Percentiles rank a stretch among this genome's conserved stretches.
Conservation (phyloP, 768 basidiomycete genomes). For the Jaapia argillacea region DNA sequence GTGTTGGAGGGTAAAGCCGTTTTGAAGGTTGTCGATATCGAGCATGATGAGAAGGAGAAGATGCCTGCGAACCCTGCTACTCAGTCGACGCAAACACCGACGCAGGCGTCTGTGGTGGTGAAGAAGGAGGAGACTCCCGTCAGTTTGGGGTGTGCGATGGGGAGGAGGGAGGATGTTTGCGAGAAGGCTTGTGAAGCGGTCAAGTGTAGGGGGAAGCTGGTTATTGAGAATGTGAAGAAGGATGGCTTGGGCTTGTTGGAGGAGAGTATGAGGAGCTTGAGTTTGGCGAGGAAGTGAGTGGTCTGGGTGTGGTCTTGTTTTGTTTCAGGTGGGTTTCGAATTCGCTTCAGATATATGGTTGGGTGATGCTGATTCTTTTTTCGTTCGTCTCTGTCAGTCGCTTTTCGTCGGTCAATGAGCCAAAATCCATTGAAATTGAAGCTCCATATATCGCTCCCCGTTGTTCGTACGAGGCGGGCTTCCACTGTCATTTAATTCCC, state of each 20-base stretch:
- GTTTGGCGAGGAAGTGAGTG: conserved; percentile 45
- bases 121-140: no score
- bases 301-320: no score
- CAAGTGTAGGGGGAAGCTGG: neutral
- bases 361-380: no score
- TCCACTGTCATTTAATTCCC: neutral
- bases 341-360: no score
- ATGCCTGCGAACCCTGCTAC: neutral
- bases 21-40: conserved; percentile 69
- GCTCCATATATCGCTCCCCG: no score
- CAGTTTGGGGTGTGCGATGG: no score
- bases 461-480: no score
- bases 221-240: conserved; percentile 4
- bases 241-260: conserved; percentile 20
- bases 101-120: neutral
- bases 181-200: conserved; percentile 7
- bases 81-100: neutral
- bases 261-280: conserved; percentile 62
- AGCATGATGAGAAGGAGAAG: conserved; percentile 17
- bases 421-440: no score
- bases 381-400: no score
- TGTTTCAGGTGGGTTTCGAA: no score
- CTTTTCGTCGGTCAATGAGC: no score
- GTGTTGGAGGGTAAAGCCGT: conserved; percentile 82
- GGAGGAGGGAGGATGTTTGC: conserved; percentile 3